phyloP scores from a whole-genome alignment of 2,329 filamentous ascomycete genomes.

The Pestalotiopsis sp. region DNA sequence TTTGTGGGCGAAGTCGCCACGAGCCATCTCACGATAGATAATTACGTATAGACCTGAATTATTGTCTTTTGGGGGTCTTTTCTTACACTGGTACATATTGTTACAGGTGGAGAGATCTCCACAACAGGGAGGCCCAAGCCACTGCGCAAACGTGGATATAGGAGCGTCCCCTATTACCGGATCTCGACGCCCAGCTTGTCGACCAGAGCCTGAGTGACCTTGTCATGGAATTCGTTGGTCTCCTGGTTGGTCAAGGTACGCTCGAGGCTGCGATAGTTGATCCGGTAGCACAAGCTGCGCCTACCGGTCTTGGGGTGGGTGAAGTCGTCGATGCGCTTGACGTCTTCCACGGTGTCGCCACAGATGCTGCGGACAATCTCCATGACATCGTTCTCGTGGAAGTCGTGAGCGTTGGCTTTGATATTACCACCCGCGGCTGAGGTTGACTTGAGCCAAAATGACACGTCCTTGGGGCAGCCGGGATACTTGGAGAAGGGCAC shows the following conservation, averaged over 20 bases:
- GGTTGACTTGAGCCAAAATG: slow-evolving; percentile 77
- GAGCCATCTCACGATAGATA: background rate
- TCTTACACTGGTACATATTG: background rate
- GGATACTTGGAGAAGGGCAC: slow-evolving; percentile 91
- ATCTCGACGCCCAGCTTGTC: slow-evolving; percentile 78
- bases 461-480: slow-evolving; percentile 86
- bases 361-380: slow-evolving; percentile 84
- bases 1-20: background rate
- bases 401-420: slow-evolving; percentile 47
- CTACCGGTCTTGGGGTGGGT: slow-evolving; percentile 82
- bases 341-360: slow-evolving; percentile 86
- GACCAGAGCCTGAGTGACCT: slow-evolving; percentile 67
- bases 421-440: slow-evolving; percentile 50
- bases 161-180: slow-evolving; percentile 45
- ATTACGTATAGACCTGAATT: background rate
- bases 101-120: background rate
- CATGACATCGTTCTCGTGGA: slow-evolving; percentile 98
- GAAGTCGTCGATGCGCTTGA: slow-evolving; percentile 83
- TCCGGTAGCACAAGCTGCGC: slow-evolving; percentile 86
- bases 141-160: background rate
- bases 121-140: background rate
- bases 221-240: slow-evolving; percentile 74
- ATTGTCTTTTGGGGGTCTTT: background rate
- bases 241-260: slow-evolving; percentile 85
- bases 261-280: slow-evolving; percentile 93